A percentile compares a stretch with the other conserved stretches of the same genome.
Conservation (phyloP, 768 basidiomycete genomes). For the Auricularia sp. region DNA sequence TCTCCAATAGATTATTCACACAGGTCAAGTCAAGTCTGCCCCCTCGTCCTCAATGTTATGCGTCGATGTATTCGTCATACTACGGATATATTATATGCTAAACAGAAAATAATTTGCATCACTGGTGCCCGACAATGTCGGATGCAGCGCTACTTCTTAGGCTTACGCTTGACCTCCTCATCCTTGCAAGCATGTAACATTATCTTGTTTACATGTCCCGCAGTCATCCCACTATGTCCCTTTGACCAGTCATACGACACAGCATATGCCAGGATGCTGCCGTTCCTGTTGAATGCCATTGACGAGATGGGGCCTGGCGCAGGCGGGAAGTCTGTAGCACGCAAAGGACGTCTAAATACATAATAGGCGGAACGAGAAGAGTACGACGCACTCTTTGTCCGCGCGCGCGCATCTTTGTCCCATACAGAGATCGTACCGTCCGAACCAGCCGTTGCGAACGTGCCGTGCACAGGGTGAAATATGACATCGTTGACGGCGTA, state of each 20-base stretch:
- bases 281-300: constrained; percentile 11
- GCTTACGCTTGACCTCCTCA: constrained; percentile 55
- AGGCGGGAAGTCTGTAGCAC: not conserved
- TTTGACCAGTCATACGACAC: constrained; percentile 17
- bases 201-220: constrained; percentile 50
- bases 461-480: constrained; percentile 45
- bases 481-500: constrained; percentile 48
- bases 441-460: constrained; percentile 31
- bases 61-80: too few species aligned
- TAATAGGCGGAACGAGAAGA: not conserved
- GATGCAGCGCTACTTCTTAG: not conserved
- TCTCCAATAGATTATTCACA: too few species aligned
- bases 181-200: constrained; percentile 81
- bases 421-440: constrained; percentile 21
- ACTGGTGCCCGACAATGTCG: too few species aligned
- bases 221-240: constrained; percentile 13
- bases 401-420: constrained; percentile 26
- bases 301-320: constrained; percentile 1
- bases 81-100: too few species aligned
- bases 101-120: too few species aligned
- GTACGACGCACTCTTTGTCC: constrained; percentile 20
- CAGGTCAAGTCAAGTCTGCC: too few species aligned
- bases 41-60: too few species aligned
- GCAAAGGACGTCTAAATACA: not conserved
- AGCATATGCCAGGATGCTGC: constrained; percentile 14